Evolutionary conservation across 352 stramenopile species (phyloP).

Genomic region (Pythium grandisporangium): DNA sequence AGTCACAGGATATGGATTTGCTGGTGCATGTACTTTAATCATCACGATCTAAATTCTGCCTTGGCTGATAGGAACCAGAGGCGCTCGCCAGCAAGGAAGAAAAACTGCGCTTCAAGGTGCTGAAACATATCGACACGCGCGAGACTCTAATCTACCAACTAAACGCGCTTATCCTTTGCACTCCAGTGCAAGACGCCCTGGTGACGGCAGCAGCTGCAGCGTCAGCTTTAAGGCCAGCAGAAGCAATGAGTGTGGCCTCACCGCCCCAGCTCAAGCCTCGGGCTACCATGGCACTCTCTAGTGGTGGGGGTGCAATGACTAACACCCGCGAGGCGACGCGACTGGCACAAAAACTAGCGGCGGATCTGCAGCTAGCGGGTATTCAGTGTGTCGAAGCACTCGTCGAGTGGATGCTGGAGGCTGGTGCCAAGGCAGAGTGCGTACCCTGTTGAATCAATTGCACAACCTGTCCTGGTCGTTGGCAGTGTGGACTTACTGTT

Average conservation of each 20-base stretch:
- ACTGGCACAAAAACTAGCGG: conserved; percentile 54
- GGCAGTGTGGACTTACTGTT: neutral
- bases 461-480: too few relatives aligned
- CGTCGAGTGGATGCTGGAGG: conserved; percentile 77
- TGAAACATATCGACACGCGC: conserved; percentile 53
- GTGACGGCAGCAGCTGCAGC: conserved; percentile 47
- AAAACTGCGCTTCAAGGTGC: conserved; percentile 57
- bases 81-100: conserved; percentile 37
- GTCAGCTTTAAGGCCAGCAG: too few relatives aligned
- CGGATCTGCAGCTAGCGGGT: conserved; percentile 46
- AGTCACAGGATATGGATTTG: too few relatives aligned
- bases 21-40: too few relatives aligned
- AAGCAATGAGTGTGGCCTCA: conserved; percentile 10
- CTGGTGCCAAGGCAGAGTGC: conserved; percentile 55
- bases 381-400: conserved; percentile 72
- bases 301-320: conserved; percentile 29
- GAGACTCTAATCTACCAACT: conserved; percentile 66
- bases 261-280: conserved; percentile 8
- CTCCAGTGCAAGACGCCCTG: conserved; percentile 40
- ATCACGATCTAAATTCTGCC: too few relatives aligned
- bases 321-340: conserved; percentile 62
- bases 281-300: conserved; percentile 10
- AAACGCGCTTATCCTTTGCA: conserved; percentile 61
- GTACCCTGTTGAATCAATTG: too few relatives aligned
- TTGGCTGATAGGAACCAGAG: conserved; percentile 13